Evolutionary conservation across 176 grass and related monocot species (phyloP).

Genomic region (Zoysia japonica): DNA sequence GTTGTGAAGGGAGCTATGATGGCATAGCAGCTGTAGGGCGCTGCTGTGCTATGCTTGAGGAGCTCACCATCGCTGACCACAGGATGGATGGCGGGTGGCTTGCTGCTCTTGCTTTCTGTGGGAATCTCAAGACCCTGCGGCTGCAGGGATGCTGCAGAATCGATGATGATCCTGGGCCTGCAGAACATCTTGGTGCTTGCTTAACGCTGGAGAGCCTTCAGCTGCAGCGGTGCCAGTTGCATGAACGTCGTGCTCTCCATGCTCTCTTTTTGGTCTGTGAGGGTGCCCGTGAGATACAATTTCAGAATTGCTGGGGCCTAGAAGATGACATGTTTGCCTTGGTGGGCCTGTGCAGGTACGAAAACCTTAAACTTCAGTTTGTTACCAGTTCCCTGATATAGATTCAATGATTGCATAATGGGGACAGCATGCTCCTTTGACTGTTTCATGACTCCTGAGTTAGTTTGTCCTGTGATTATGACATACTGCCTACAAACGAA

Average conservation of each 20-base stretch:
- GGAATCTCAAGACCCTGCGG: slow-evolving; percentile 82
- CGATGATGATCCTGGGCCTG: slow-evolving; percentile 68
- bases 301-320: slow-evolving; percentile 93
- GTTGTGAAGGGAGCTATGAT: slow-evolving; percentile 88
- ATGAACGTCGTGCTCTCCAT: slow-evolving; percentile 54
- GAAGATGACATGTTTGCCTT: slow-evolving; percentile 82
- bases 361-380: slow-evolving; percentile 19
- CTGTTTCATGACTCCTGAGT: slow-evolving; percentile 40
- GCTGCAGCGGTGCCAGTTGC: slow-evolving; percentile 75
- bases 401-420: slow-evolving; percentile 37
- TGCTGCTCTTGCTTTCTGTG: slow-evolving; percentile 74
- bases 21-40: slow-evolving; percentile 82
- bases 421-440: slow-evolving; percentile 21
- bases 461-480: slow-evolving; percentile 31
- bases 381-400: slow-evolving; percentile 24
- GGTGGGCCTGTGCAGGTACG: slow-evolving; percentile 75
- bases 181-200: slow-evolving; percentile 84
- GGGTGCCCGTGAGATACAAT: slow-evolving; percentile 63
- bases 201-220: slow-evolving; percentile 82
- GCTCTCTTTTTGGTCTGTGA: slow-evolving; percentile 89
- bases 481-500: slow-evolving; percentile 11
- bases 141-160: slow-evolving; percentile 71
- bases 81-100: slow-evolving; percentile 86
- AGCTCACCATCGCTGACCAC: slow-evolving; percentile 75
- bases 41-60: slow-evolving; percentile 91